These are phyloP conservation scores for Coemansia sp. DNA, from an alignment of 192 early-diverging fungal species.

Conservation along the genomic window DNA sequence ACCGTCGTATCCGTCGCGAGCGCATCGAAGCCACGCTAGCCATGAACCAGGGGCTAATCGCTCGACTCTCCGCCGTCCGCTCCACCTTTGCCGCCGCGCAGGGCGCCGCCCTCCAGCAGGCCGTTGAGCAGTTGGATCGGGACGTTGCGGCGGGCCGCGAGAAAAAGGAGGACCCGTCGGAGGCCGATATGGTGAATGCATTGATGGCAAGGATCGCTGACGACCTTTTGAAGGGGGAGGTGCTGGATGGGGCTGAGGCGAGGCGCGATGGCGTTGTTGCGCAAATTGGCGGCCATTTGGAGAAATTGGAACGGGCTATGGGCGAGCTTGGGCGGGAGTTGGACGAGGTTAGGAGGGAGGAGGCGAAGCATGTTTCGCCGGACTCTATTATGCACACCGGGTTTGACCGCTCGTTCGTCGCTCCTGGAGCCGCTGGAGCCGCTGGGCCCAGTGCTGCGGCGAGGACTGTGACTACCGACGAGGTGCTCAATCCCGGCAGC, in stretches of 20 bases:
- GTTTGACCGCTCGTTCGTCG: conserved; percentile 67
- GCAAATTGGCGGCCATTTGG: conserved; percentile 45
- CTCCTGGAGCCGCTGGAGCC: background rate
- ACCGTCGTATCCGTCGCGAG: conserved; percentile 60
- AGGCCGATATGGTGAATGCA: conserved; percentile 55
- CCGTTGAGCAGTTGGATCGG: conserved; percentile 17
- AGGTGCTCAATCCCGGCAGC: conserved; percentile 61
- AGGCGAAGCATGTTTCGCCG: conserved; percentile 65
- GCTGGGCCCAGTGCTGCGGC: conserved; percentile 1
- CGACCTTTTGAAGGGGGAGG: conserved; percentile 23
- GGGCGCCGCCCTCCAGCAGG: conserved; percentile 10
- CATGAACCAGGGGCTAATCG: conserved; percentile 38
- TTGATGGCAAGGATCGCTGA: conserved; percentile 52
- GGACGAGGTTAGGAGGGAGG: conserved; percentile 59
- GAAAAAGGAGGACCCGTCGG: conserved; percentile 47
- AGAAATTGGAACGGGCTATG: conserved; percentile 39
- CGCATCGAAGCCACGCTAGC: conserved; percentile 22
- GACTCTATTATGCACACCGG: conserved; percentile 67
- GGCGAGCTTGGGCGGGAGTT: conserved; percentile 53
- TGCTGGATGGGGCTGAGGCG: conserved; percentile 18
- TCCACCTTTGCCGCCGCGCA: conserved; percentile 1
- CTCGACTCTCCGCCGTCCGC: conserved; percentile 31
- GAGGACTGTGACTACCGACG: conserved; percentile 59
- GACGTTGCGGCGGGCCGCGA: conserved; percentile 42
- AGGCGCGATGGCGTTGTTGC: conserved; percentile 39